A percentile compares a stretch with the other conserved stretches of the same genome.
Evolutionary conservation across 2,329 filamentous ascomycete species (phyloP).

Genomic region (Pyricularia sp.): DNA sequence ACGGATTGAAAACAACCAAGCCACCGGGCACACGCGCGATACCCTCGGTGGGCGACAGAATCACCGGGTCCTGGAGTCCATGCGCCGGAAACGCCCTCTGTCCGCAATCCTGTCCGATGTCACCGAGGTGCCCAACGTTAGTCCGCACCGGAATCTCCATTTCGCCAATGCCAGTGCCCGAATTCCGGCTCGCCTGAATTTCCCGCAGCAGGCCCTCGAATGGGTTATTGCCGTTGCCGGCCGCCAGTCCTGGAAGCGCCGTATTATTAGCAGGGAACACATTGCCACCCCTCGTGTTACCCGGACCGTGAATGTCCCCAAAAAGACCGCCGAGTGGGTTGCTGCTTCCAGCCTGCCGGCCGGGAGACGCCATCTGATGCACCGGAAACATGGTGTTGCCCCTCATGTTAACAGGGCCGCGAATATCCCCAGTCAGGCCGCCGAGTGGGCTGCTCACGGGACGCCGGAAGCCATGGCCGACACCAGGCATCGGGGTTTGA

Average conservation of each 20-base stretch:
- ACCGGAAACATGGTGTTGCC: not conserved
- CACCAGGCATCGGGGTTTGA: not conserved
- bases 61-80: not conserved
- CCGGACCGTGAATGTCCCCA: not conserved
- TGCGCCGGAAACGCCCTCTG: not conserved
- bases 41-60: not conserved
- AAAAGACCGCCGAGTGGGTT: not conserved
- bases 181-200: not conserved
- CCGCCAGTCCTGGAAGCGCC: not conserved
- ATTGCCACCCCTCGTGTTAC: not conserved
- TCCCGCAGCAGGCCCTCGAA: not conserved
- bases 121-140: not conserved
- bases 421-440: not conserved
- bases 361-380: not conserved
- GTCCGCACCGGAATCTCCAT: not conserved
- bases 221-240: not conserved
- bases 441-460: not conserved
- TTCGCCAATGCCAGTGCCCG: not conserved
- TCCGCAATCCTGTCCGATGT: not conserved
- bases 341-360: not conserved
- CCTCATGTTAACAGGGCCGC: not conserved
- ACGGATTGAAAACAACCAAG: not conserved
- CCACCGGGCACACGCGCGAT: not conserved
- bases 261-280: not conserved
- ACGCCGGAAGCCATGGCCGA: not conserved